These are phyloP conservation scores for Carex parvula DNA, from an alignment of 176 grass and related monocot genomes.

Conservation along the genomic window DNA sequence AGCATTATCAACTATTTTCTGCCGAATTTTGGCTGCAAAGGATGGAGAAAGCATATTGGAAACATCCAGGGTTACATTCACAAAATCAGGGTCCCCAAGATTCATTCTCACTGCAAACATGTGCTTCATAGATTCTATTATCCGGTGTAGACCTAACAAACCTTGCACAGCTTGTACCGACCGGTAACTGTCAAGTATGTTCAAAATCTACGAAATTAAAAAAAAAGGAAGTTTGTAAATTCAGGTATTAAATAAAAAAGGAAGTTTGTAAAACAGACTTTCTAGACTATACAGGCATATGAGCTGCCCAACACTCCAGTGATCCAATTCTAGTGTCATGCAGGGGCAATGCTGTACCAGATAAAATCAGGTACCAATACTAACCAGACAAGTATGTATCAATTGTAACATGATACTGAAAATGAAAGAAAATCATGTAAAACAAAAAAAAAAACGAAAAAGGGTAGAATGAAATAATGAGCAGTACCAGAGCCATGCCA, in stretches of 20 bases:
- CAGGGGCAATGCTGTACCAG: neutral
- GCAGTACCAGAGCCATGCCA: slow-evolving; percentile 51
- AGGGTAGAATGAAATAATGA: neutral
- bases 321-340: neutral
- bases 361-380: neutral
- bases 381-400: neutral
- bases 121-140: slow-evolving; percentile 77
- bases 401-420: neutral
- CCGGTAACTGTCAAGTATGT: slow-evolving; percentile 63
- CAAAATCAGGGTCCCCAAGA: slow-evolving; percentile 68
- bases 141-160: slow-evolving; percentile 56
- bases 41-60: slow-evolving; percentile 60
- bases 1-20: slow-evolving; percentile 58
- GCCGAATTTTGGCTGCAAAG: slow-evolving; percentile 46
- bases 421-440: neutral
- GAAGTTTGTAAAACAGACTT: neutral
- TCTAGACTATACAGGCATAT: neutral
- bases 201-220: slow-evolving; percentile 38
- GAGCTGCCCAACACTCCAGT: neutral
- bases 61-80: slow-evolving; percentile 43
- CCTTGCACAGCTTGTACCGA: slow-evolving; percentile 51
- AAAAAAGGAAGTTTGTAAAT: neutral
- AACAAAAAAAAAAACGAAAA: too few species aligned
- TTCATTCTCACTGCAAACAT: slow-evolving; percentile 69
- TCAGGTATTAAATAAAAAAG: neutral